These are phyloP conservation scores for Pelargonium australe DNA, from an alignment of 441 rosid genomes.

Conservation along the genomic window DNA sequence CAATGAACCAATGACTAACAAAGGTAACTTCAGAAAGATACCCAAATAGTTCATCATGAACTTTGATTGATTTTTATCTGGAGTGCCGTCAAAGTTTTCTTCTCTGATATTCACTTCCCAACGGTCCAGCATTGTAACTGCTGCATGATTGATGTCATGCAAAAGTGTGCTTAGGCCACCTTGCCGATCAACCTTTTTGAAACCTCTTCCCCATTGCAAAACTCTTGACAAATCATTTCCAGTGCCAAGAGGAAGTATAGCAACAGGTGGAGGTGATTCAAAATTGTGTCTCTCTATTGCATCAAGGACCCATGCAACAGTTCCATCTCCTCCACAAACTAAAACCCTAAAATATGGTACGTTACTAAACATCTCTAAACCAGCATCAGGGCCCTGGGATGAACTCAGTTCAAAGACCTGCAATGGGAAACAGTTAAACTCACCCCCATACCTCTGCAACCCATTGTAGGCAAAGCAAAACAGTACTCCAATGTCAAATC, in stretches of 20 bases:
- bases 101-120: constrained; percentile 51
- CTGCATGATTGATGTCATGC: constrained; percentile 55
- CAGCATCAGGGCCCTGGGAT: constrained; percentile 59
- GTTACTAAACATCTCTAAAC: constrained; percentile 46
- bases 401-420: constrained; percentile 60
- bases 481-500: not conserved
- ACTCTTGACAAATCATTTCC: constrained; percentile 74
- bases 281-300: constrained; percentile 54
- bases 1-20: constrained; percentile 15
- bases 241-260: constrained; percentile 65
- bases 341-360: constrained; percentile 54
- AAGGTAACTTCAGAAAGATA: constrained; percentile 19
- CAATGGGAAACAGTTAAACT: constrained; percentile 12
- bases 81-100: constrained; percentile 32
- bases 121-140: constrained; percentile 64
- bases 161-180: constrained; percentile 47
- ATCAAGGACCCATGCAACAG: constrained; percentile 68
- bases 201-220: constrained; percentile 61
- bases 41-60: constrained; percentile 73
- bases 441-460: not conserved
- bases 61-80: constrained; percentile 35
- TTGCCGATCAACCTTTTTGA: constrained; percentile 48
- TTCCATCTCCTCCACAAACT: constrained; percentile 77
- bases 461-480: not conserved
- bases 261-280: constrained; percentile 65